Percentiles rank a stretch among this genome's conserved stretches.
phyloP scores from a whole-genome alignment of 2,329 filamentous ascomycete species.

The Pezicula radicicola region DNA sequence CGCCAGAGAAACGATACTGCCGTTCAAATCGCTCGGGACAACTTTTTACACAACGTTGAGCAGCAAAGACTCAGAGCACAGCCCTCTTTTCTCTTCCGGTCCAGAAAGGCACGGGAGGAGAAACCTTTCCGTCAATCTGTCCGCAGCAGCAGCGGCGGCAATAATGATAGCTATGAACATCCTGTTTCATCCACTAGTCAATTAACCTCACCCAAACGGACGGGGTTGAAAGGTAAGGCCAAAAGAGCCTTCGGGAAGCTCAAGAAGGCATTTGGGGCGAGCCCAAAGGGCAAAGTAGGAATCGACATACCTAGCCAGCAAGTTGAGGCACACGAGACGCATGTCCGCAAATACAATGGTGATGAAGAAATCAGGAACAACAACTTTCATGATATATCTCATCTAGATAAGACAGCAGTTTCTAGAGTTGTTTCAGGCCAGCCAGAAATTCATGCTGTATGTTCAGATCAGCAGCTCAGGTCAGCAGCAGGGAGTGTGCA shows the following conservation, averaged over 20 bases:
- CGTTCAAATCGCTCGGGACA: slow-evolving; percentile 33
- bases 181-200: slow-evolving; percentile 24
- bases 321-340: slow-evolving; percentile 38
- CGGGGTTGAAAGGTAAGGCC: slow-evolving; percentile 46
- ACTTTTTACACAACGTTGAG: slow-evolving; percentile 32
- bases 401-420: slow-evolving; percentile 41
- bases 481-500: slow-evolving; percentile 55
- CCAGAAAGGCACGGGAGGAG: slow-evolving; percentile 16
- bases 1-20: slow-evolving; percentile 31
- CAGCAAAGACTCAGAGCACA: slow-evolving; percentile 31
- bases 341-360: slow-evolving; percentile 21
- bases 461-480: slow-evolving; percentile 42
- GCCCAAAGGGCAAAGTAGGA: slow-evolving; percentile 28
- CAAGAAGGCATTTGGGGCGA: slow-evolving; percentile 51
- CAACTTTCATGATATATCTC: slow-evolving; percentile 29
- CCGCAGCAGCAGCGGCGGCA: slow-evolving; percentile 37
- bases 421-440: slow-evolving; percentile 46
- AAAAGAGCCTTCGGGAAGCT: slow-evolving; percentile 61
- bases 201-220: slow-evolving; percentile 22
- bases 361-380: slow-evolving; percentile 25
- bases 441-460: slow-evolving; percentile 46
- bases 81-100: background rate
- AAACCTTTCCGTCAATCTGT: slow-evolving; percentile 46
- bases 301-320: slow-evolving; percentile 47
- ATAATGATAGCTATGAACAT: slow-evolving; percentile 28